Evolutionary conservation across 2,329 filamentous ascomycete species (phyloP).

Genomic region (Lachnellula arida): DNA sequence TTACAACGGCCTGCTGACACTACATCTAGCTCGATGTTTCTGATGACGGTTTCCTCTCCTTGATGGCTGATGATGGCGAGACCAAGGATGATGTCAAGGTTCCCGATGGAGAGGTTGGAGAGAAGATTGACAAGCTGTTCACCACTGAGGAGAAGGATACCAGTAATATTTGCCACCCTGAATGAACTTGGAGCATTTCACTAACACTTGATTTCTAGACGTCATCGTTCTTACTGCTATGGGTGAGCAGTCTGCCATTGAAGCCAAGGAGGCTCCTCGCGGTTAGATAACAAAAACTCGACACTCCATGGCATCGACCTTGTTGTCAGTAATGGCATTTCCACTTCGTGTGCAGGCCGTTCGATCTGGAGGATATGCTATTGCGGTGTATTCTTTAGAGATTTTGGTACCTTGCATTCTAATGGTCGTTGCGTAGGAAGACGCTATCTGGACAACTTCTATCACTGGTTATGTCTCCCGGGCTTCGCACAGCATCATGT

Average conservation of each 20-base stretch:
- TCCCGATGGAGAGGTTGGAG: constrained; percentile 83
- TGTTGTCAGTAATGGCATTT: constrained; percentile 29
- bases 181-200: background rate
- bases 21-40: constrained; percentile 72
- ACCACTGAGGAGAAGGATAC: constrained; percentile 81
- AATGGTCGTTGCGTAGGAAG: constrained; percentile 40
- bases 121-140: constrained; percentile 81
- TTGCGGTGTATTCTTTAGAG: constrained; percentile 25
- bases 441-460: constrained; percentile 42
- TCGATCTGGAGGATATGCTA: constrained; percentile 19
- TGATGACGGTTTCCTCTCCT: constrained; percentile 90
- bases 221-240: constrained; percentile 92
- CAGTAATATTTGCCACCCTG: constrained; percentile 59
- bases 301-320: constrained; percentile 25
- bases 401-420: constrained; percentile 34
- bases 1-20: background rate
- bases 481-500: constrained; percentile 27
- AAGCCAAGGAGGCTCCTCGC: constrained; percentile 84
- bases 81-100: constrained; percentile 95
- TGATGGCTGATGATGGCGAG: constrained; percentile 81
- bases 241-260: constrained; percentile 89
- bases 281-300: constrained; percentile 23
- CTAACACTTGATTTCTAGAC: constrained; percentile 47
- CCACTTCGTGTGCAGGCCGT: constrained; percentile 22
- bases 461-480: constrained; percentile 36